Percentiles rank a stretch among this genome's conserved stretches.
These are phyloP conservation scores for Chlorella sp. DNA, from an alignment of 139 green algal species.

Conservation along the genomic window DNA sequence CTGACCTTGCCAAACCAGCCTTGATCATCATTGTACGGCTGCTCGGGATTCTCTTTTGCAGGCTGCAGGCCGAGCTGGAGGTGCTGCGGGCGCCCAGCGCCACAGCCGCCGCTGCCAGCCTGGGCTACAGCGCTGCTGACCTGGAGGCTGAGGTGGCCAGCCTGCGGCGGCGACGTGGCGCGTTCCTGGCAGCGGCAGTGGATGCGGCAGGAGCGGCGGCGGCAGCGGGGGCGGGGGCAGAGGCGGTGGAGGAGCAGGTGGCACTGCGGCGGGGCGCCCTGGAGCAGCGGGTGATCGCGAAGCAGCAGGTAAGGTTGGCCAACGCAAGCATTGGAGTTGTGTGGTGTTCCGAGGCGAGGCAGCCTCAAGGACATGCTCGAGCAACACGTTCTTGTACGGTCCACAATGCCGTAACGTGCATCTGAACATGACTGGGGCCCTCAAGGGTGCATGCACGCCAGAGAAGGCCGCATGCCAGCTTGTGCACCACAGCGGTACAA, in stretches of 20 bases:
- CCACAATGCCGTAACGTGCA: too few species aligned
- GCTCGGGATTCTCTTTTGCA: background rate
- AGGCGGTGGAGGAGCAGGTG: conserved; percentile 11
- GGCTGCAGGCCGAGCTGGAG: conserved; percentile 27
- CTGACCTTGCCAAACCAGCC: background rate
- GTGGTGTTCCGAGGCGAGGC: too few species aligned
- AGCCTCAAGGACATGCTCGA: too few species aligned
- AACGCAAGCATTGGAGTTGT: too few species aligned
- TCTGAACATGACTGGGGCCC: too few species aligned
- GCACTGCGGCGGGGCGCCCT: background rate
- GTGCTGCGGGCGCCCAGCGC: background rate
- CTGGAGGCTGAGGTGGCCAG: conserved; percentile 22
- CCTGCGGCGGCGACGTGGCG: background rate
- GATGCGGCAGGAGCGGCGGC: background rate
- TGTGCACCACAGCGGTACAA: too few species aligned
- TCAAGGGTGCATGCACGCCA: too few species aligned
- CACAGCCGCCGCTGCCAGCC: background rate
- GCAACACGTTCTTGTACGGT: too few species aligned
- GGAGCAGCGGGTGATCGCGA: conserved; percentile 13
- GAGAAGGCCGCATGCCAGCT: too few species aligned
- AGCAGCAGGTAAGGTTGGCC: conserved; percentile 9
- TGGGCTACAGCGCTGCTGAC: conserved; percentile 5
- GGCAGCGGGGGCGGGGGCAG: background rate
- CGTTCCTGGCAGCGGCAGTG: background rate
- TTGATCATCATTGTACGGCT: background rate